Percentiles rank a stretch among this genome's conserved stretches.
Evolutionary conservation across 1,284 basidiomycete species (phyloP).

Genomic region (Melanopsichium pennsylvanicum): DNA sequence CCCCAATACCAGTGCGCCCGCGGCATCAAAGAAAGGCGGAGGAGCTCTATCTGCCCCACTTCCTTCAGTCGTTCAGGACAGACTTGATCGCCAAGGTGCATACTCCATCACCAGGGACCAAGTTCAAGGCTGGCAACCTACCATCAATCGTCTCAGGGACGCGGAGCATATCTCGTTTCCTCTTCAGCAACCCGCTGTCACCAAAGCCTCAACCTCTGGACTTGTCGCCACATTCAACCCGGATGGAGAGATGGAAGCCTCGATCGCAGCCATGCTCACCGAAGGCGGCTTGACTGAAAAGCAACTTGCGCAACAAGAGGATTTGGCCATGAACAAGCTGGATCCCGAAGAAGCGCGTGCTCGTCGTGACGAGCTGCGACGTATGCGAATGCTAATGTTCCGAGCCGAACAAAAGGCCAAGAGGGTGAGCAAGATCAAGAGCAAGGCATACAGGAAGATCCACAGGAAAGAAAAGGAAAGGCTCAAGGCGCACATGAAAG

Average conservation of each 20-base stretch:
- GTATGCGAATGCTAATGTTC: slow-evolving; percentile 92
- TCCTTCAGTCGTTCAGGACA: slow-evolving; percentile 84
- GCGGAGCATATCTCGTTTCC: slow-evolving; percentile 93
- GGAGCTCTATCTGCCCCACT: slow-evolving; percentile 83
- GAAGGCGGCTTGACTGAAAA: slow-evolving; percentile 69
- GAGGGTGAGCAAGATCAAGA: slow-evolving; percentile 93
- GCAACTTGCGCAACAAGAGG: slow-evolving; percentile 78
- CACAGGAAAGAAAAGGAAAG: slow-evolving; percentile 78
- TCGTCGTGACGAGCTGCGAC: slow-evolving; percentile 80
- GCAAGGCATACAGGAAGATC: slow-evolving; percentile 87
- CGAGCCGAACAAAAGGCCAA: slow-evolving; percentile 90
- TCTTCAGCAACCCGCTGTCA: slow-evolving; percentile 72
- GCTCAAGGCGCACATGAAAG: slow-evolving; percentile 69
- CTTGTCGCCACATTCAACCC: slow-evolving; percentile 73
- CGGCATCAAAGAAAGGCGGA: slow-evolving; percentile 69
- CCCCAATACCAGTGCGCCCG: slow-evolving; percentile 68
- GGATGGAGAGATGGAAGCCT: slow-evolving; percentile 50
- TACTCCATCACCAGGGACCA: slow-evolving; percentile 92
- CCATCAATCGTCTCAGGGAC: slow-evolving; percentile 72
- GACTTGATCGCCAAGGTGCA: slow-evolving; percentile 89
- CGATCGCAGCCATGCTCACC: slow-evolving; percentile 63
- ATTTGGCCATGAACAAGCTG: slow-evolving; percentile 81
- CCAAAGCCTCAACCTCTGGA: slow-evolving; percentile 74
- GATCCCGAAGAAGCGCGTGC: slow-evolving; percentile 82
- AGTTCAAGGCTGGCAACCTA: slow-evolving; percentile 89